phyloP scores from a whole-genome alignment of 768 basidiomycete genomes.

The Podaxis sp. region DNA sequence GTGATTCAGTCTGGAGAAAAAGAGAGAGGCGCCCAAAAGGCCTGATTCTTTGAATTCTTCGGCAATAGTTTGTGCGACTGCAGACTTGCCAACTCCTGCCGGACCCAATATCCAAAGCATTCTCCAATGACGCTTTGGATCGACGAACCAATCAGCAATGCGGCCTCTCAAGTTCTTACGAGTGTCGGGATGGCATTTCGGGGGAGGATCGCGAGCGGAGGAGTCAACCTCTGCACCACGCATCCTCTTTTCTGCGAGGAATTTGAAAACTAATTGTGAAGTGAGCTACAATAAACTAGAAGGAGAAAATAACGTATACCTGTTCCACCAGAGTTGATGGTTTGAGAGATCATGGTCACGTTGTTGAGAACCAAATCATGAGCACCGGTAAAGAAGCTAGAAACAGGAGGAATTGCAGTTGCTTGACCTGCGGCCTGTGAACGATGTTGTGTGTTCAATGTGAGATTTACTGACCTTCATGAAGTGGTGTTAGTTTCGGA shows the following conservation, averaged over 20 bases:
- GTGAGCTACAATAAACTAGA: too few species aligned
- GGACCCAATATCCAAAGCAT: background rate
- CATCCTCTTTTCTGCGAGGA: background rate
- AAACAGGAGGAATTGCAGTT: too few species aligned
- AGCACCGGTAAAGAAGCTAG: background rate
- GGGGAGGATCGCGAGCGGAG: background rate
- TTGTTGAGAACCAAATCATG: background rate
- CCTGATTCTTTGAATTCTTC: background rate
- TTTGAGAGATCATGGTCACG: background rate
- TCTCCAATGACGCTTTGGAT: background rate
- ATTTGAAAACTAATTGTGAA: background rate
- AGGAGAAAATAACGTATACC: background rate
- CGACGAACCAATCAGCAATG: background rate
- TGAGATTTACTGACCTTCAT: too few species aligned
- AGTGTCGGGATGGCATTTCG: background rate
- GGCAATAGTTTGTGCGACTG: background rate
- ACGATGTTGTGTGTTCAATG: too few species aligned
- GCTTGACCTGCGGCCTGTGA: too few species aligned
- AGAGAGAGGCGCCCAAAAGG: background rate
- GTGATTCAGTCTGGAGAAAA: background rate
- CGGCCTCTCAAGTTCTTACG: background rate
- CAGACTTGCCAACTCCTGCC: background rate
- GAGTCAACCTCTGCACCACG: background rate
- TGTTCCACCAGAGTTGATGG: background rate
- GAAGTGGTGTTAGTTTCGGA: too few species aligned